Percentiles rank a stretch among this genome's conserved stretches.
Evolutionary conservation across 78 protist genomes (phyloP).

Genomic region (Dictyostelium intermedium): DNA sequence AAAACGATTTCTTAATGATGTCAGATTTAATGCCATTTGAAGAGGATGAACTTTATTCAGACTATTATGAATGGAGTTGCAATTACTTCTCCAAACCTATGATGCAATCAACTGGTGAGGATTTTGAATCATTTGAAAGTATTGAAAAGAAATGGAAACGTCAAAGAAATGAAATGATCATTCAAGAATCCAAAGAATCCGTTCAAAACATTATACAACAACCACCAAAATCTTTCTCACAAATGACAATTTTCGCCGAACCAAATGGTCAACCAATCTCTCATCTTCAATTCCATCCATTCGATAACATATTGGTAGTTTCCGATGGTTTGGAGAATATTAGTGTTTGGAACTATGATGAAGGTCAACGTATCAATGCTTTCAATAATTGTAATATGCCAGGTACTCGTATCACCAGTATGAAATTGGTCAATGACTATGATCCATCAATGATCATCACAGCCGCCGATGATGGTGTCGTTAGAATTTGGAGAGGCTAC

Average conservation of each 20-base stretch:
- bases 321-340: constrained; percentile 76
- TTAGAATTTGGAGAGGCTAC: constrained; percentile 82
- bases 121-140: constrained; percentile 60
- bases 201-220: constrained; percentile 45
- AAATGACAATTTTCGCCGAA: constrained; percentile 40
- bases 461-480: constrained; percentile 88
- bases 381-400: constrained; percentile 78
- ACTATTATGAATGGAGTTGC: constrained; percentile 81
- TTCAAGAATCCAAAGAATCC: constrained; percentile 61
- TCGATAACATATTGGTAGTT: constrained; percentile 42
- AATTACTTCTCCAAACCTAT: constrained; percentile 75
- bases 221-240: constrained; percentile 69
- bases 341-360: constrained; percentile 85
- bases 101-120: constrained; percentile 71
- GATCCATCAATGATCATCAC: constrained; percentile 55
- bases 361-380: constrained; percentile 15
- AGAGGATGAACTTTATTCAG: constrained; percentile 75
- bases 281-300: constrained; percentile 82
- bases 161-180: constrained; percentile 62
- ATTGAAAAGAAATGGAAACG: constrained; percentile 82
- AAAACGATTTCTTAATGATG: not conserved
- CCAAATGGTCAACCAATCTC: constrained; percentile 41
- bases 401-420: constrained; percentile 69
- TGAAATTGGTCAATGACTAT: constrained; percentile 78
- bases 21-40: constrained; percentile 20